Evolutionary conservation across 169 alveolate genomes (phyloP), one percentile per base, ranked within the genome.

Genomic region (Hammondia hammondi): DNA sequence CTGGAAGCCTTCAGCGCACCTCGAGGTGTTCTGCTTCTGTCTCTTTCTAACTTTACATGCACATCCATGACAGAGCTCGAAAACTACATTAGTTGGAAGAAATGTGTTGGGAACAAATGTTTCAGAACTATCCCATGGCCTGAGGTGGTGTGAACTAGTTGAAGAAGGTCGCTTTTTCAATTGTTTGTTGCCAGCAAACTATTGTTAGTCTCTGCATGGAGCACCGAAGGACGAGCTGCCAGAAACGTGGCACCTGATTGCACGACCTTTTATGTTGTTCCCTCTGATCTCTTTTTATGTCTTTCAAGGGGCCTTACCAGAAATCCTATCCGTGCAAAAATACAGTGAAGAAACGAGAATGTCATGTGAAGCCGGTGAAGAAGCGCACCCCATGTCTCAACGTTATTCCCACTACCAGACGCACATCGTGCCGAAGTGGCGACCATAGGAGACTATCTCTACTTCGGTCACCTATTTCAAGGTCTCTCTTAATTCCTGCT

Each of bases 241-340:
- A 52, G 61, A 52, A 52, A 52, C 19, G 10, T 4, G 61, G 61
- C 10, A 52, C 12, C 81, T 24, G n/a, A 71, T 9, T n/a, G 52
- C 3, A n/a, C 43, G 27, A n/a, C 48, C 46, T 73, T 32, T 32
- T 9, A 24, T 72, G 32, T 14, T n/a, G 48, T 21, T 6, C 46
- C 1, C 48, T 32, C 85, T n/a, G 85, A 24, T 32, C 24, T 73
- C 48, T 32, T 43, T 35, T 21, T 73, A 19, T 32, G 85, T 73
- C 52, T 73, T 35, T 4, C 85, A 73, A 73, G 85, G 85, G 85
- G 48, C 85, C 43, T 27, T 73, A 73, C 85, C 85, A 73, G 48
- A 73, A 73, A 73, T n/a, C 85, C 85, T 73, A 73, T 32, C 85
- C 85, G 9, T 73, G 85, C 85, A n/a, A 73, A 37, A 9, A 21